phyloP scores from a whole-genome alignment of 495 filamentous ascomycete species.

The Penicillium cosmopolitanum region DNA sequence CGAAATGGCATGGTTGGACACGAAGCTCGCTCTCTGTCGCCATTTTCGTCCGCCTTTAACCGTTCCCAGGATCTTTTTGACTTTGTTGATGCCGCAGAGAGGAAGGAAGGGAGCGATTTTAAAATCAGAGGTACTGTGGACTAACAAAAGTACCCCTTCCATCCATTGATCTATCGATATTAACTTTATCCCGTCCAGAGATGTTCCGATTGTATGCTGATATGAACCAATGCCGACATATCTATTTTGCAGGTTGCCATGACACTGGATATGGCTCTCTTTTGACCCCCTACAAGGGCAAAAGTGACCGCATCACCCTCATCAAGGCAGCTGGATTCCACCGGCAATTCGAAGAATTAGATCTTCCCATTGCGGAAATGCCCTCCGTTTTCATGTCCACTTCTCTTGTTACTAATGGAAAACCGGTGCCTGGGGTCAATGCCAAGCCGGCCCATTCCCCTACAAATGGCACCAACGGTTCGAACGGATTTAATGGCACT shows the following conservation, averaged over 20 bases:
- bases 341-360: constrained; percentile 39
- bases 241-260: constrained; percentile 67
- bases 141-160: not conserved
- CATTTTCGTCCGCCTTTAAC: constrained; percentile 62
- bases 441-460: constrained; percentile 12
- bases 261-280: constrained; percentile 62
- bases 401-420: constrained; percentile 25
- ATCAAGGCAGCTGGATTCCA: constrained; percentile 48
- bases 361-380: constrained; percentile 46
- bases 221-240: constrained; percentile 67
- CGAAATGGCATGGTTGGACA: constrained; percentile 51
- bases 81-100: constrained; percentile 63
- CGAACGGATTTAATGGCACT: not conserved
- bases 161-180: not conserved
- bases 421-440: constrained; percentile 15
- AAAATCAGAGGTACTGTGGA: constrained; percentile 57
- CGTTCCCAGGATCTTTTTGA: constrained; percentile 62
- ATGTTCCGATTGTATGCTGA: constrained; percentile 60
- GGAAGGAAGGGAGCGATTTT: constrained; percentile 62
- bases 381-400: constrained; percentile 48
- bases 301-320: constrained; percentile 55
- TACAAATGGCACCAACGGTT: constrained; percentile 15
- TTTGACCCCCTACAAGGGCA: constrained; percentile 54
- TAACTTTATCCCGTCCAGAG: constrained; percentile 36
- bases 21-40: constrained; percentile 55